Evolutionary conservation across 2,329 filamentous ascomycete species (phyloP).

Genomic region (Fusarium temperatum): DNA sequence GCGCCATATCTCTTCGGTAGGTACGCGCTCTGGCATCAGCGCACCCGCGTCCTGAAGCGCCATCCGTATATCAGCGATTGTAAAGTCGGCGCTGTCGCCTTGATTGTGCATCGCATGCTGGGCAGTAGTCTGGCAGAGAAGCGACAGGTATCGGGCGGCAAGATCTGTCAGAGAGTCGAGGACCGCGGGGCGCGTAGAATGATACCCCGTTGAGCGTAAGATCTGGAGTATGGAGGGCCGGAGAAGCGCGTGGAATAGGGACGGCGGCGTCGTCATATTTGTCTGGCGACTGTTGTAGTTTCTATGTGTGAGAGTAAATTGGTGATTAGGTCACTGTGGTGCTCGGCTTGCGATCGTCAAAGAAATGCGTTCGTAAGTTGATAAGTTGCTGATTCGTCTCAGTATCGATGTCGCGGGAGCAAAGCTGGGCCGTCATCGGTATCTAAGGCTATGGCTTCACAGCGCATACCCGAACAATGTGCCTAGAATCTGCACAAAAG

Average conservation of each 20-base stretch:
- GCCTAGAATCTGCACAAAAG: conserved; percentile 8
- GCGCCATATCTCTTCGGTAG: conserved; percentile 73
- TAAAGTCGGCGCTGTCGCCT: conserved; percentile 59
- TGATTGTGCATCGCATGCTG: conserved; percentile 75
- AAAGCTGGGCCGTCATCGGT: conserved; percentile 44
- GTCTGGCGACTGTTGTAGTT: background rate
- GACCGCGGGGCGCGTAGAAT: conserved; percentile 81
- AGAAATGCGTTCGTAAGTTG: background rate
- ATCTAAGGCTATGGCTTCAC: conserved; percentile 26
- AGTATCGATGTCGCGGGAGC: conserved; percentile 39
- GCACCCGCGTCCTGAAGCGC: conserved; percentile 85
- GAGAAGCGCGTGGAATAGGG: conserved; percentile 77
- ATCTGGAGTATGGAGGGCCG: conserved; percentile 90
- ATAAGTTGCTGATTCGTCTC: conserved; percentile 34
- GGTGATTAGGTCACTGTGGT: background rate
- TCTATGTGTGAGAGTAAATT: background rate
- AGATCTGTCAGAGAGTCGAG: conserved; percentile 90
- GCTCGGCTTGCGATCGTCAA: background rate
- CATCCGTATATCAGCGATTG: conserved; percentile 81
- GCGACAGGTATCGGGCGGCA: conserved; percentile 79
- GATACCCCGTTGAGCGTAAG: conserved; percentile 89
- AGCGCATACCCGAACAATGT: conserved; percentile 44
- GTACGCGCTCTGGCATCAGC: conserved; percentile 72
- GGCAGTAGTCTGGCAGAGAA: conserved; percentile 78
- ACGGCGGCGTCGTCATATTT: conserved; percentile 57